A percentile compares a stretch with the other conserved stretches of the same genome.
These are phyloP conservation scores for Fusarium virguliforme DNA, from an alignment of 2,329 filamentous ascomycete genomes.

Conservation along the genomic window DNA sequence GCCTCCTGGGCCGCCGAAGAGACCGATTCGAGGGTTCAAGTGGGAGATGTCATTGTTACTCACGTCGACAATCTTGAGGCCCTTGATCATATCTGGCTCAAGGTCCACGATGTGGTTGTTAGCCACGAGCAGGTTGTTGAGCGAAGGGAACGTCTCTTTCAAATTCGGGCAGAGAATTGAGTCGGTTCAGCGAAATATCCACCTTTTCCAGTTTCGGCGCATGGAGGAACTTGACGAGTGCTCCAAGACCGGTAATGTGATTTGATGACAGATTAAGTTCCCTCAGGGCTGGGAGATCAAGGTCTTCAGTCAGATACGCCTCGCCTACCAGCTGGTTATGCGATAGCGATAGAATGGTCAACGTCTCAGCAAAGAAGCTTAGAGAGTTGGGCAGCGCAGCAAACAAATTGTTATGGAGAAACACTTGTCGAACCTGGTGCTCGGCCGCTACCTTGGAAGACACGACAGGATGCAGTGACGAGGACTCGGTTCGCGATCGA, in stretches of 20 bases:
- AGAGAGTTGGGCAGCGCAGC: conserved; percentile 79
- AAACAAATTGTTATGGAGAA: conserved; percentile 85
- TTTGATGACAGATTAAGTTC: conserved; percentile 85
- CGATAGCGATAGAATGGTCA: conserved; percentile 81
- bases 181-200: conserved; percentile 87
- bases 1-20: conserved; percentile 76
- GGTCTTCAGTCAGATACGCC: conserved; percentile 74
- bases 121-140: conserved; percentile 79
- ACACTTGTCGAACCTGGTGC: conserved; percentile 71
- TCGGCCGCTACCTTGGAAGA: conserved; percentile 70
- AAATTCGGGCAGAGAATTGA: conserved; percentile 79
- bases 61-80: conserved; percentile 76
- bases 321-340: conserved; percentile 80
- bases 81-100: conserved; percentile 80
- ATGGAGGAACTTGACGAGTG: conserved; percentile 76
- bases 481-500: conserved; percentile 76
- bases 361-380: conserved; percentile 77
- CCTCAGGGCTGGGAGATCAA: conserved; percentile 81
- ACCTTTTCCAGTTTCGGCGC: conserved; percentile 83
- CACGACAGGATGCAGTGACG: conserved; percentile 71
- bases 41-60: conserved; percentile 89
- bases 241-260: conserved; percentile 78
- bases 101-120: conserved; percentile 86
- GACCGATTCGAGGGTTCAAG: conserved; percentile 84
- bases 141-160: conserved; percentile 76